Conservation (phyloP, 2,329 filamentous ascomycete species). For the Fusarium sp. region DNA sequence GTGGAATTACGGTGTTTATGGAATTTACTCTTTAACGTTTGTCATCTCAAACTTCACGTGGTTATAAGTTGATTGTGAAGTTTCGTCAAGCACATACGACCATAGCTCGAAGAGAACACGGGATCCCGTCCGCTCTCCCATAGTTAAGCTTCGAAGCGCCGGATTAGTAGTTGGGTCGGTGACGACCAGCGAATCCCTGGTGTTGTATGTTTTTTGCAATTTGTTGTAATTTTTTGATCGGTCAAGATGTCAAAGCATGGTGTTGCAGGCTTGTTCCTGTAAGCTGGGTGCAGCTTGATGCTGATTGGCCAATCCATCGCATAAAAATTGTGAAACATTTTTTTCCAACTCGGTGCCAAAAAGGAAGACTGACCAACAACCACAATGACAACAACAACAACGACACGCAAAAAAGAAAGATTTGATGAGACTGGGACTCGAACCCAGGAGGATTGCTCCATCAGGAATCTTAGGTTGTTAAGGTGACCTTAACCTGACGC, state of each 20-base stretch:
- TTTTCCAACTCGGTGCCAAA: background rate
- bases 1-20: background rate
- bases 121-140: constrained; percentile 31
- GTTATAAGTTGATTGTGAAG: background rate
- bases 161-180: constrained; percentile 32
- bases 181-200: constrained; percentile 29
- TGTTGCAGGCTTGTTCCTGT: background rate
- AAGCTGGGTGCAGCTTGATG: background rate
- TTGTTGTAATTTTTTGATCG: background rate
- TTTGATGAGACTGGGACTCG: constrained; percentile 37
- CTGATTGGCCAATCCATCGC: background rate
- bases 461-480: constrained; percentile 32
- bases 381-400: background rate
- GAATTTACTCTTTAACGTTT: background rate
- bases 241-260: background rate
- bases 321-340: background rate
- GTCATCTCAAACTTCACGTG: background rate
- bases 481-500: constrained; percentile 37
- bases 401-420: constrained; percentile 4
- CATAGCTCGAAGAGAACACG: constrained; percentile 30
- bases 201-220: constrained; percentile 21
- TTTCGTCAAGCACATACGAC: constrained; percentile 12
- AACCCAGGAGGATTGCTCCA: constrained; percentile 39
- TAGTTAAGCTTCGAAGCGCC: constrained; percentile 26
- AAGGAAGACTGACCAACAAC: background rate